These are phyloP conservation scores for Phytophthora colocasiae DNA, from an alignment of 352 stramenopile species.

Conservation along the genomic window DNA sequence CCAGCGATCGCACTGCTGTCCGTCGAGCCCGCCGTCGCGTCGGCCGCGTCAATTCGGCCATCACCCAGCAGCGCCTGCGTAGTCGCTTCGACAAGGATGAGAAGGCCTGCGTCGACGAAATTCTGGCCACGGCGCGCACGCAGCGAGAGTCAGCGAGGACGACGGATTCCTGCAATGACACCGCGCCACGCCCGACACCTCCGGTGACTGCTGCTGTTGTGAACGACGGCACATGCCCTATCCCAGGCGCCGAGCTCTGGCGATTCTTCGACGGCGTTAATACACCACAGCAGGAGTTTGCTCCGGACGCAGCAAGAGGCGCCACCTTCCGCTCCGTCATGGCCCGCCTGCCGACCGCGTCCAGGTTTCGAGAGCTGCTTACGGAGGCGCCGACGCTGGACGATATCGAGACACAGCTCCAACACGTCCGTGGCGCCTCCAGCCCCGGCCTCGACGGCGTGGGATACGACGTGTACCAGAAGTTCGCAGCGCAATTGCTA, in stretches of 20 bases:
- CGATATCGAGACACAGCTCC: slow-evolving; percentile 37
- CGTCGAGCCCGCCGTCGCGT: no score
- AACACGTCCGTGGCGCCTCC: background rate
- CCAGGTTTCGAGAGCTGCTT: no score
- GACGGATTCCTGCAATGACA: no score
- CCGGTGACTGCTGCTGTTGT: no score
- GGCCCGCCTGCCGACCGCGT: no score
- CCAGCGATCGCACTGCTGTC: no score
- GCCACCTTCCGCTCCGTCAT: background rate
- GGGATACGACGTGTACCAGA: slow-evolving; percentile 27
- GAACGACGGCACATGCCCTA: slow-evolving; percentile 9
- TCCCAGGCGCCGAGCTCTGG: background rate
- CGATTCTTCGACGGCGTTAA: background rate
- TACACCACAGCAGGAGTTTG: background rate
- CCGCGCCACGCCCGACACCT: no score
- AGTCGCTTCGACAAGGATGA: slow-evolving; percentile 2
- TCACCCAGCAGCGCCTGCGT: background rate
- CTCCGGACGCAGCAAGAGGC: no score
- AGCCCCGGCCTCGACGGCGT: slow-evolving; percentile 33
- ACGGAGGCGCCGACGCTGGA: background rate
- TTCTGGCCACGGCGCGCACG: background rate
- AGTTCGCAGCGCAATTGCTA: slow-evolving; percentile 20
- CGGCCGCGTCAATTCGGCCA: no score
- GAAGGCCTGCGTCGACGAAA: slow-evolving; percentile 11
- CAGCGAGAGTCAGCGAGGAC: no score